Evolutionary conservation across 1,139 yeast genomes (phyloP).

Genomic region (Pichia sp.): DNA sequence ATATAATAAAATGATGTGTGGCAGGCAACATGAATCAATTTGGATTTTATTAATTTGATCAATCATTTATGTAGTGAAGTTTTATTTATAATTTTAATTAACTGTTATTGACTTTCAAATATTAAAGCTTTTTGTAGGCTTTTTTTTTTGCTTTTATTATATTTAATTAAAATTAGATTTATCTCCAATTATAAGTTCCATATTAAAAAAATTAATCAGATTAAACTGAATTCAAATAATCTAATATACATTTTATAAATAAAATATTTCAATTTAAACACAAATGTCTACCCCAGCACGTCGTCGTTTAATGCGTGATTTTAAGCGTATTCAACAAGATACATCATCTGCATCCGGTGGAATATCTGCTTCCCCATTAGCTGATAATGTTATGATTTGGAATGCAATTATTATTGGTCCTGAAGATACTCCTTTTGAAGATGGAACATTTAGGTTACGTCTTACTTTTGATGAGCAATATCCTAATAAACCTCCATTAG

Average conservation of each 20-base stretch:
- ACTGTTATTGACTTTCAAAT: too few relatives aligned
- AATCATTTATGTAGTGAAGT: too few relatives aligned
- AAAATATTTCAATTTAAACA: background rate
- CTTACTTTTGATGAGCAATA: slow-evolving; percentile 94
- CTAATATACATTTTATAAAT: background rate
- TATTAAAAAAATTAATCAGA: too few relatives aligned
- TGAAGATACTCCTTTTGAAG: slow-evolving; percentile 95
- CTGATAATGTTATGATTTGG: slow-evolving; percentile 97
- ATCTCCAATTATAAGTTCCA: too few relatives aligned
- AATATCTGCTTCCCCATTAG: slow-evolving; percentile 93
- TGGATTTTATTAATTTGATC: too few relatives aligned
- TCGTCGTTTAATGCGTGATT: slow-evolving; percentile 97
- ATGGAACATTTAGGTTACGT: slow-evolving; percentile 86
- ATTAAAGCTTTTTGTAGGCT: too few relatives aligned
- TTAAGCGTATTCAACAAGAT: slow-evolving; percentile 97
- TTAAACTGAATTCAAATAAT: background rate
- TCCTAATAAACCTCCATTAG: slow-evolving; percentile 95
- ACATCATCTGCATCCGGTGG: slow-evolving; percentile 73
- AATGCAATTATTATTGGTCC: slow-evolving; percentile 98
- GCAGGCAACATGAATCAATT: too few relatives aligned
- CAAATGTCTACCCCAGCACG: slow-evolving; percentile 95
- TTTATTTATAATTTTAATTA: too few relatives aligned
- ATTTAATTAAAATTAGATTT: too few relatives aligned
- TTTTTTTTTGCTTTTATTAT: too few relatives aligned
- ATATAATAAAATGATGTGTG: too few relatives aligned